Base-by-base conservation (phyloP, 371 early-diverging fungal species). In the Mucor circinelloides region DNA sequence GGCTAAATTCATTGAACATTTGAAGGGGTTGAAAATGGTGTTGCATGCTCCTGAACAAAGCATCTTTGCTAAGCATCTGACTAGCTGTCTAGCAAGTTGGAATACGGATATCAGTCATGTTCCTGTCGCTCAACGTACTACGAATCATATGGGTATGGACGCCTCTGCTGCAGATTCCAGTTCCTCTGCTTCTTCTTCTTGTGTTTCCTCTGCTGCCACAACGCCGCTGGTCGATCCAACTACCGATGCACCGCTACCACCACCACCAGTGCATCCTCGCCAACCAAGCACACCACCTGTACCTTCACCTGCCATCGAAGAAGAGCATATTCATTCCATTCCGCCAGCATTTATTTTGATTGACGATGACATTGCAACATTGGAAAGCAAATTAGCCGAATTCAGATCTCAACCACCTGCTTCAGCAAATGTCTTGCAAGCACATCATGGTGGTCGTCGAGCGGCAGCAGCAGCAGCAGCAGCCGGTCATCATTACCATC, bases 1-100 rank as follows among this genome's bases (percentile, higher is more conserved):
- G 9, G 58, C 38, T 5, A 60, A 69, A 10, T 87, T 87, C 66
- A 82, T 82, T 42, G 76, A 80, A 42, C 70, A 67, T 12, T 68
- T 90, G 13, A 67, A 81, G n/a, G 89, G 86, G 0, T 52, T 80
- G 31, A 83, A 75, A 36, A 85, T 86, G 42, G 78, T 83, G 1
- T 66, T 90, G 25, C 76, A 86, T 73, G 86, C 90, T 0, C 78
- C 75, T 25, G 84, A 86, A 42, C 73, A 82, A 12, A 85, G 85
- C 21, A 78, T 82, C 17, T 88, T 90, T 75, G 88, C 87, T 3
- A 81, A 84, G 38, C 87, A 84, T 60, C 74, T 90, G 17, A 83
- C 84, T 0, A 80, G 83, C 30, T 87, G 85, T 50, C 68, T 90
- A 38, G 85, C 83, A 10, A 77, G 80, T 8, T 88, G 87, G 87